A percentile compares a stretch with the other conserved stretches of the same genome.
Evolutionary conservation across 2,329 filamentous ascomycete species (phyloP).

Genomic region (Ceratocystiopsis brevicomis): DNA sequence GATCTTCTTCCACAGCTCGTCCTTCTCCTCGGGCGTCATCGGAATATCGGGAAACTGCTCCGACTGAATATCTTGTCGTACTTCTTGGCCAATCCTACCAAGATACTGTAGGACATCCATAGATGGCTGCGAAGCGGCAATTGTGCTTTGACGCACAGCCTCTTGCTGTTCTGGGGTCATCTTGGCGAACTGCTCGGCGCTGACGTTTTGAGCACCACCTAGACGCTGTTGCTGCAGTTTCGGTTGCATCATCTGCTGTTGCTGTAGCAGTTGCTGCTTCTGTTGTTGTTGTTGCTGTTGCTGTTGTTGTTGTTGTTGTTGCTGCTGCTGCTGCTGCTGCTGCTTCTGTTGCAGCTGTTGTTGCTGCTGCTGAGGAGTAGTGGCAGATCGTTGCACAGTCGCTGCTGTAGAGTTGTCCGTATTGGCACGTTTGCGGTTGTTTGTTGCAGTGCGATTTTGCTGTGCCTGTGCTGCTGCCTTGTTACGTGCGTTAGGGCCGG

Average conservation of each 20-base stretch:
- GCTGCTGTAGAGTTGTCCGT: too few species aligned
- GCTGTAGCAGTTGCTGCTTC: constrained; percentile 3
- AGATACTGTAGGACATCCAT: constrained; percentile 21
- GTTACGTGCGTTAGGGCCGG: not conserved
- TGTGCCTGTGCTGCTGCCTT: constrained; percentile 2
- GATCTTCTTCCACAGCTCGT: constrained; percentile 26
- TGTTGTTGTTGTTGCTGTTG: not conserved
- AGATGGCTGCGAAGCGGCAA: too few species aligned
- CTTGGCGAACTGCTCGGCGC: constrained; percentile 20
- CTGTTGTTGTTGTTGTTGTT: constrained; percentile 9
- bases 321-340: constrained; percentile 3
- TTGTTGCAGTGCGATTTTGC: constrained; percentile 2
- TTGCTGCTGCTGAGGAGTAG: not conserved
- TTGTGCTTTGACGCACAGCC: too few species aligned
- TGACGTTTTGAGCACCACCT: constrained; percentile 14
- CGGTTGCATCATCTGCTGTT: constrained; percentile 4
- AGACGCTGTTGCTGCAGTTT: constrained; percentile 10
- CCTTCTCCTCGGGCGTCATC: constrained; percentile 26
- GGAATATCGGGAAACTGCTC: constrained; percentile 26
- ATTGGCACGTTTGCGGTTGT: constrained; percentile 6
- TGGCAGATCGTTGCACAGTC: not conserved
- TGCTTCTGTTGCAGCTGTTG: constrained; percentile 2
- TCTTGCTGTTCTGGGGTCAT: constrained; percentile 24
- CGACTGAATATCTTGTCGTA: constrained; percentile 17
- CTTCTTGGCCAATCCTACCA: constrained; percentile 15